Evolutionary conservation across 257 asterid species (phyloP), one percentile per base, ranked within the genome.

Genomic region (Verbena officinalis): DNA sequence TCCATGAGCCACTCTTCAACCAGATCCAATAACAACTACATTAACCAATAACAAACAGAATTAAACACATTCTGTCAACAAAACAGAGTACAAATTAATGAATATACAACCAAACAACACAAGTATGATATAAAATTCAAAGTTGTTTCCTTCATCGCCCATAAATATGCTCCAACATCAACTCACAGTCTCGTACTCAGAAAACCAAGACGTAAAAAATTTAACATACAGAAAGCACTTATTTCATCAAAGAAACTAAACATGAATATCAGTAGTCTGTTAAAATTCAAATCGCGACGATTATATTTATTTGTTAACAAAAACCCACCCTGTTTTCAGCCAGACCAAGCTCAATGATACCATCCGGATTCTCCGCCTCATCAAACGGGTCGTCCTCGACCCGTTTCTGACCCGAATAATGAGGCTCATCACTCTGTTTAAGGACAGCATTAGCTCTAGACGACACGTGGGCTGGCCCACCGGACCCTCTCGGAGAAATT

Each of bases 261-360:
- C 17, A 2, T 3, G 16, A 45, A 63, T 30, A 38, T 15, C 8
- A 36, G 8, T n/a, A 50, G 36, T 30, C 22, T 22, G 23, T 8
- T 4, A 55, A 55, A 36, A 36, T 1, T 4, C 3, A 36, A 9
- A 54, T n/a, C 40, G n/a, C 14, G 13, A 14, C n/a, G 9, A n/a
- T 6, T 50, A 20, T 9, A 0, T 3, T 50, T 50, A 8, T 9
- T 50, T n/a, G n/a, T n/a, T 52, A 36, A 9, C 40, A 51, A 53
- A 59, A 39, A 59, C 80, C 66, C 81, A 86, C 94, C 76, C 77
- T 73, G 53, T 81, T 83, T 53, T 86, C 83, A 64, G 80, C 82
- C 43, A 81, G 73, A 4, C 87, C 80, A 53, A 86, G 84, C 55
- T 86, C 86, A 71, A 86, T 81, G 31, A 83, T 74, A 34, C 95